These are phyloP conservation scores for Blakeslea trispora DNA, from an alignment of 371 early-diverging fungal genomes.

Conservation along the genomic window DNA sequence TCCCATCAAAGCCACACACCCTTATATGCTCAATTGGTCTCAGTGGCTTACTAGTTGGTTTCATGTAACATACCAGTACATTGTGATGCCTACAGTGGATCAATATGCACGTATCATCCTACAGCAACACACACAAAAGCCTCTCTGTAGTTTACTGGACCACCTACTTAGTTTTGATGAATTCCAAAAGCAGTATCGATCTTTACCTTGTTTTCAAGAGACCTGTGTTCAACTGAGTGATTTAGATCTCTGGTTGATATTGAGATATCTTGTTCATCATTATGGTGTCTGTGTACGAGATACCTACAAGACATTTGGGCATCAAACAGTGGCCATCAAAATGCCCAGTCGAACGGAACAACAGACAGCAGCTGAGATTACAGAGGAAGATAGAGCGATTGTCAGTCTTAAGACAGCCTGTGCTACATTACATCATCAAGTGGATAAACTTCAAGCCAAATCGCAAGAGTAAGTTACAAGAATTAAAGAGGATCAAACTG, in stretches of 20 bases:
- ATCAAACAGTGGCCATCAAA: conserved; percentile 29
- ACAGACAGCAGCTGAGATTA: conserved; percentile 29
- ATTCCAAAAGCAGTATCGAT: conserved; percentile 31
- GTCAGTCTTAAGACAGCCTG: conserved; percentile 46
- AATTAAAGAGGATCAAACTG: too few species aligned
- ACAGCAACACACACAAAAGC: conserved; percentile 13
- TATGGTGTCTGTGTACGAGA: conserved; percentile 35
- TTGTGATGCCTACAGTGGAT: conserved; percentile 39
- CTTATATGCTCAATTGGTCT: conserved; percentile 13
- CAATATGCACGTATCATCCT: conserved; percentile 23
- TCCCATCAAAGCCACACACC: background rate
- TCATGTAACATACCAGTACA: conserved; percentile 14
- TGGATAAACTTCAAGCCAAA: conserved; percentile 46
- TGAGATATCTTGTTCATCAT: conserved; percentile 32
- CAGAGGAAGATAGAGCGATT: conserved; percentile 51
- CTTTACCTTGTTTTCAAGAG: conserved; percentile 9
- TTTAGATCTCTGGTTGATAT: conserved; percentile 33
- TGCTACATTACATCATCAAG: conserved; percentile 44
- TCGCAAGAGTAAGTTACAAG: conserved; percentile 20
- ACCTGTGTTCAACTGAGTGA: conserved; percentile 19
- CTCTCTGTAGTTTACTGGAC: conserved; percentile 22
- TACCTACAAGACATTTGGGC: conserved; percentile 29
- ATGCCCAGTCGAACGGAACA: conserved; percentile 19
- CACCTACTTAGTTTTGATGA: conserved; percentile 33
- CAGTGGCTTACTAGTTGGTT: conserved; percentile 12